Evolutionary conservation across 176 grass and related monocot species (phyloP).

Genomic region (Urochloa ruziziensis): DNA sequence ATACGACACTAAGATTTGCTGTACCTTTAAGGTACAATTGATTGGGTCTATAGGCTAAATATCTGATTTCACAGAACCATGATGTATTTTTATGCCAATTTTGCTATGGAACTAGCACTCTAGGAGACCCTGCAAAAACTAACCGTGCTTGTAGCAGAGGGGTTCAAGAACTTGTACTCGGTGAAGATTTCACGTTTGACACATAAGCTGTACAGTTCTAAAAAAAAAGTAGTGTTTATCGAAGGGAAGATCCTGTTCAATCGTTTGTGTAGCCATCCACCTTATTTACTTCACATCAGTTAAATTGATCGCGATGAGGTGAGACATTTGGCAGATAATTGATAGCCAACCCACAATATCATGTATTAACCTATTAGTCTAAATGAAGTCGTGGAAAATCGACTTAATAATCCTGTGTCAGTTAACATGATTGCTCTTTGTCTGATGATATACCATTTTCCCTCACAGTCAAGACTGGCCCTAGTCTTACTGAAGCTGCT

Average conservation of each 20-base stretch:
- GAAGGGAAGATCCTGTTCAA: not conserved
- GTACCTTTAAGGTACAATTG: not conserved
- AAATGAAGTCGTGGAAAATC: not conserved
- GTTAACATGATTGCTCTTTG: not conserved
- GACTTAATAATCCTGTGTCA: not conserved
- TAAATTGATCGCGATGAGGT: not conserved
- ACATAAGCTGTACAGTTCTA: not conserved
- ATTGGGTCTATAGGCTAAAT: not conserved
- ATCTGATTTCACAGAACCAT: not conserved
- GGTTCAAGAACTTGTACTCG: not conserved
- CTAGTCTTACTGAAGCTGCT: constrained; percentile 81
- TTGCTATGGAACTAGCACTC: constrained; percentile 6
- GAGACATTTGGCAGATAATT: not conserved
- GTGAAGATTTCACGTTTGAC: not conserved
- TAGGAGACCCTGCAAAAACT: not conserved
- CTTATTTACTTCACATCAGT: constrained; percentile 10
- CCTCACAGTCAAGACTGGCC: constrained; percentile 76
- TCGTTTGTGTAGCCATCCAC: not conserved
- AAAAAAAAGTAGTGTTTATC: not conserved
- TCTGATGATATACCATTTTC: constrained; percentile 20
- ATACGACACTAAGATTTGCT: not conserved
- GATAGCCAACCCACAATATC: not conserved
- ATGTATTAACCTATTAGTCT: not conserved
- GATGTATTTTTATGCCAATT: not conserved
- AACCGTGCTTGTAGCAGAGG: not conserved